Base-by-base conservation (phyloP, 2,329 filamentous ascomycete species). In the Arachnopeziza araneosa region DNA sequence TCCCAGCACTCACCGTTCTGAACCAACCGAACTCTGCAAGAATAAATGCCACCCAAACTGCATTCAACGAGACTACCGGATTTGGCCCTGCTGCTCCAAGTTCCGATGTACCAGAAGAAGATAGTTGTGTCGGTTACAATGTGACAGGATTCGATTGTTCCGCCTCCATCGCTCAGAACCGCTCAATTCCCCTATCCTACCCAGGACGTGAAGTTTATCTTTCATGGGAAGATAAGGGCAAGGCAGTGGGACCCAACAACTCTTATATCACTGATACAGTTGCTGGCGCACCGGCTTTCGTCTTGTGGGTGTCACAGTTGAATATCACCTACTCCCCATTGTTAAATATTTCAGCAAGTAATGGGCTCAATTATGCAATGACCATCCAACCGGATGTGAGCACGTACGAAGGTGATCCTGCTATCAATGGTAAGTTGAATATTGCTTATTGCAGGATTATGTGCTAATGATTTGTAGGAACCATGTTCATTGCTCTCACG, bases 11-110 rank as follows among this genome's bases (percentile, higher is more conserved):
- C 19, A 78, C 81, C 66, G 79, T 95, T 55, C 77, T 88, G 30
- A 93, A 93, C 75, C 87, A 93, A 71, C 86, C 90, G 1, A 93
- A 93, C 74, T 81, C 87, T 23, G 85, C 84, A 61, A 83, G 87
- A 24, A 78, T 85, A 71, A 83, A 89, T 58, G 83, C 83, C 17
- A 83, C 86, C 3, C 74, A 83, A 63, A 82, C 80, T 7, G 81
- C 79, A 1, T 78, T 77, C 66, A 86, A 86, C 66, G 88, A 91
- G 74, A 88, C 86, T 0, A 78, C 80, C 0, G 84, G 85, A 19
- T 80, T 81, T 58, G 79, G 75, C 8, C 71, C 82, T 17, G 64
- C 73, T 0, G 52, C 67, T 23, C 71, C 70, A 21, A 63, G 72
- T 60, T 66, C 65, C 50, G 73, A 75, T 14, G 64, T 73, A 26